Evolutionary conservation across 192 early-diverging fungal genomes (phyloP), one percentile per base, ranked within the genome.

Genomic region (Allomyces macrogynus): DNA sequence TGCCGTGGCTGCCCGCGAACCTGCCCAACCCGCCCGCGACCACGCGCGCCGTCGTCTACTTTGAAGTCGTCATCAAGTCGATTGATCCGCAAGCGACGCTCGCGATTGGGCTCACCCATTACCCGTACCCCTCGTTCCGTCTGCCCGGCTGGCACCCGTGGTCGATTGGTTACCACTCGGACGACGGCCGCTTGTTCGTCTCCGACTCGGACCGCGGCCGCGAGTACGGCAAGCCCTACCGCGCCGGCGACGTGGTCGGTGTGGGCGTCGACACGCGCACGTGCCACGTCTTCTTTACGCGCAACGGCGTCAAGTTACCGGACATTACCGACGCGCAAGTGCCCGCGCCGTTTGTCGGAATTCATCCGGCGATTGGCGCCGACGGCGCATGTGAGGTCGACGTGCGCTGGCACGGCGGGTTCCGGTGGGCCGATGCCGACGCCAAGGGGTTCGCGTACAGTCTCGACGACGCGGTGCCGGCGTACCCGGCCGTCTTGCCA

Each of bases 141-240:
- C 72, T 77, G 43, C 73, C 77, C 43, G 78, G 78, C 8, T 80
- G 78, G 78, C 67, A 79, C 62, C 44, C 62, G 16, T 64, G 71
- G 24, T 65, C 61, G 9, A 32, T 80, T 40, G 78, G 68, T 1
- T 74, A 70, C 65, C 78, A 80, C 65, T 66, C 63, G 18, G 78
- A 80, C 68, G 78, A 80, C 67, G 78, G 75, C 27, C 64, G 66
- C 25, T 23, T 76, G 27, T 80, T 69, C 68, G 49, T 69, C 43
- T 70, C 69, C 23, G 61, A 72, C 22, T 63, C 69, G 27, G 65
- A 70, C 25, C 70, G 68, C 23, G 73, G 72, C 16, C 24, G 61
- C 10, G 14, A 25, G 42, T 67, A 70, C 61, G 54, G 27, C 4
- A 62, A 44, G 5, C 23, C 65, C 1, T 71, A 60, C 43, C 32